phyloP scores from a whole-genome alignment of 441 rosid species.

The Eruca vesicaria region DNA sequence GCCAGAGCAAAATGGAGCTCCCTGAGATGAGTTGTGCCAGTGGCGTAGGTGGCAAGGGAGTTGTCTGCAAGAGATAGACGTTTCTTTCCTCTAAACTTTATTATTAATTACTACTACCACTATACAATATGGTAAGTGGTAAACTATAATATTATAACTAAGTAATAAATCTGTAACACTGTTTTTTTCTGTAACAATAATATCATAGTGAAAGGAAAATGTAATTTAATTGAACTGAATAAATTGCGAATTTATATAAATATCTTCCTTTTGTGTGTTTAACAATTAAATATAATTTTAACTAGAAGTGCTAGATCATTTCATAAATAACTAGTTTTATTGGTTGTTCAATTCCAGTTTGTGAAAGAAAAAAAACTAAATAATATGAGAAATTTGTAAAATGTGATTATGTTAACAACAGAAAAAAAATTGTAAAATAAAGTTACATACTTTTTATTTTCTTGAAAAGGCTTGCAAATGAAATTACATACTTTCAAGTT shows the following conservation, averaged over 20 bases:
- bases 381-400: too few relatives aligned
- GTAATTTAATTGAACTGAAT: not conserved
- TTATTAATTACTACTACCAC: not conserved
- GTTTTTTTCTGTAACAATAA: constrained; percentile 3
- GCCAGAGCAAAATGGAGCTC: constrained; percentile 27
- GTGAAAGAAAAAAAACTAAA: too few relatives aligned
- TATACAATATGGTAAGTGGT: not conserved
- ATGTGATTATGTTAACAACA: too few relatives aligned
- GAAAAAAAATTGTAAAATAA: too few relatives aligned
- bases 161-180: constrained; percentile 14
- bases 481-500: too few relatives aligned
- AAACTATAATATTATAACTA: constrained; percentile 13
- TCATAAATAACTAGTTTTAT: too few relatives aligned
- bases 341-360: too few relatives aligned
- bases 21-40: constrained; percentile 49
- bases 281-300: not conserved
- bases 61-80: constrained; percentile 51
- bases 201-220: constrained; percentile 9
- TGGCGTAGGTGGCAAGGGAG: constrained; percentile 48
- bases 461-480: too few relatives aligned
- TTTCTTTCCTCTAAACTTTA: not conserved
- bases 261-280: not conserved
- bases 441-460: too few relatives aligned
- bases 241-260: not conserved
- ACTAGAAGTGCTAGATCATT: too few relatives aligned